Evolutionary conservation across 352 stramenopile species (phyloP), one percentile per base, ranked within the genome.

Genomic region (Phytopythium cucurbitacearum): DNA sequence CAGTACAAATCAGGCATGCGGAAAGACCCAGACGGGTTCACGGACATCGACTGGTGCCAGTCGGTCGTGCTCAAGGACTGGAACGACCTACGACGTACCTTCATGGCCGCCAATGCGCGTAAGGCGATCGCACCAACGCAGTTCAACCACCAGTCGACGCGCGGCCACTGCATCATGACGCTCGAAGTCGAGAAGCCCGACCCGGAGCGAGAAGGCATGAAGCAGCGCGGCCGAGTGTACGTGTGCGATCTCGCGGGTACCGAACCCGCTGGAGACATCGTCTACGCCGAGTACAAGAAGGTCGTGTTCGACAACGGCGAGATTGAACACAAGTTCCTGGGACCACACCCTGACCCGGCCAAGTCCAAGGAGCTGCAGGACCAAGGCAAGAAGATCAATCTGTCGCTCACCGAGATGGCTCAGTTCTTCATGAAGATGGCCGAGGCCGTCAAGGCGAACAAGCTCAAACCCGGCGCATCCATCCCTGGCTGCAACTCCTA

Each of bases 341-440:
- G 92, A 0, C 79, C 90, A 4, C 91, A 98, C 54, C 66, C 83
- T 13, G 90, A 98, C 52, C 63, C 90, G 33, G 82, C 80, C 51
- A 98, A 97, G 68, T 97, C 90, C 21, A 97, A 97, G 71, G 85
- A 98, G 48, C 63, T 98, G 39, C 92, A 98, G 67, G 91, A 96
- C 64, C 88, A 98, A 57, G 92, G 92, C 48, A 98, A 97, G 80
- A 98, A 98, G 61, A 98, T 98, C 76, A 98, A 98, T 54, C 57
- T 98, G 51, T 97, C 89, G 28, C 71, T 98, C 21, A 97, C 90
- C 8, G 92, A 98, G 73, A 98, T 98, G 92, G 84, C 91, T 11
- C 91, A 98, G 63, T 98, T 98, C 64, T 98, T 98, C 73, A 97
- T 98, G 88, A 98, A 98, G 62, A 98, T 98, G 91, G 91, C 92